phyloP scores from a whole-genome alignment of 495 filamentous ascomycete genomes.

The Aspergillus diversus region DNA sequence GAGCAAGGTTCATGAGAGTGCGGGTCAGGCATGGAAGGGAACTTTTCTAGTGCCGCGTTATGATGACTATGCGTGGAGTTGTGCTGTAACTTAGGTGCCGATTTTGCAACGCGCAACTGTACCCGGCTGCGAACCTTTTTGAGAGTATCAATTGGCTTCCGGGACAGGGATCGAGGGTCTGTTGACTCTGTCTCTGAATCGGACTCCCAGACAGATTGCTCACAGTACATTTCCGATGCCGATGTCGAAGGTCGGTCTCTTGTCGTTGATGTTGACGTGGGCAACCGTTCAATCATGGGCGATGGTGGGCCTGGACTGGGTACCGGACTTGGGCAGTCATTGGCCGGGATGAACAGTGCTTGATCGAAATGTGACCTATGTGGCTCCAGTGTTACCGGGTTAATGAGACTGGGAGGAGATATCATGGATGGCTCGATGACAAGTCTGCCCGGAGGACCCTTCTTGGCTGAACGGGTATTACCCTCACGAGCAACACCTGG shows the following conservation, averaged over 20 bases:
- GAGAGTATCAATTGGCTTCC: constrained; percentile 48
- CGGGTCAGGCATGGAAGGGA: constrained; percentile 41
- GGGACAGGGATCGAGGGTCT: constrained; percentile 43
- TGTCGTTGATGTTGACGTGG: constrained; percentile 38
- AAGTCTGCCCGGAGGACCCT: constrained; percentile 35
- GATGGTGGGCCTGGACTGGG: constrained; percentile 44
- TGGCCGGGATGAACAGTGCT: constrained; percentile 49
- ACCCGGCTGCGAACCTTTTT: constrained; percentile 53
- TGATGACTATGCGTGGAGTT: constrained; percentile 14
- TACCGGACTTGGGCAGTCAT: constrained; percentile 46
- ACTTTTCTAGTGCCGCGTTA: constrained; percentile 32
- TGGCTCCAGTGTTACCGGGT: constrained; percentile 50
- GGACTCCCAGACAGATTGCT: constrained; percentile 54
- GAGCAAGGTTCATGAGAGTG: constrained; percentile 13
- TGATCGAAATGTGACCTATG: constrained; percentile 51
- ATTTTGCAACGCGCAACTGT: constrained; percentile 50
- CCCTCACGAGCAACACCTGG: constrained; percentile 33
- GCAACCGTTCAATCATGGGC: constrained; percentile 39
- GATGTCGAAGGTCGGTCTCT: constrained; percentile 48
- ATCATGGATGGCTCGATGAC: constrained; percentile 49
- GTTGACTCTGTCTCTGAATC: constrained; percentile 48
- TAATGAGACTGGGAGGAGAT: constrained; percentile 45
- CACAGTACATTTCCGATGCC: constrained; percentile 44
- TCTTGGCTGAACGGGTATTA: constrained; percentile 28
- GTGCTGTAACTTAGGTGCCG: constrained; percentile 41